Evolutionary conservation across 257 asterid genomes (phyloP).

Genomic region (Penstemon newberryi): DNA sequence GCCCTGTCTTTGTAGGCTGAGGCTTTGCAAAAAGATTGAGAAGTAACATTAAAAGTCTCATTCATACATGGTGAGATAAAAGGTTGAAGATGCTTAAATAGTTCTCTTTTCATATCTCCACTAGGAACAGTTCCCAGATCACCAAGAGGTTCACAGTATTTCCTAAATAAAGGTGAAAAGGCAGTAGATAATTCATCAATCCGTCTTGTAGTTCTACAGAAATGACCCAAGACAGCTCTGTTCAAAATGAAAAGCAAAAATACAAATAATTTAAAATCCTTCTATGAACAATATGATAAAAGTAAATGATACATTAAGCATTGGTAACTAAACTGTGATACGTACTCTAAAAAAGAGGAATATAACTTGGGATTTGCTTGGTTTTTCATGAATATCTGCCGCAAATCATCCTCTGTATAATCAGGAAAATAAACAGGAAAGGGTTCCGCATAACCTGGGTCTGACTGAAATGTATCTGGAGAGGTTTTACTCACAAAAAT

Average conservation of each 20-base stretch:
- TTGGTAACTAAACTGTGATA: constrained; percentile 18
- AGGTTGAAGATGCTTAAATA: constrained; percentile 67
- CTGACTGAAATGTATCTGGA: constrained; percentile 66
- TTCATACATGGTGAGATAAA: constrained; percentile 57
- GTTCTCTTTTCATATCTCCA: constrained; percentile 62
- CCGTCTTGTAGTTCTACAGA: constrained; percentile 77
- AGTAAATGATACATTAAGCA: constrained; percentile 5
- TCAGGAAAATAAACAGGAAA: constrained; percentile 79
- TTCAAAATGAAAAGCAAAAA: constrained; percentile 31
- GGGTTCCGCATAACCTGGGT: constrained; percentile 77
- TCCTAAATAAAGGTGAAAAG: constrained; percentile 68
- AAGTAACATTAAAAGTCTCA: constrained; percentile 53
- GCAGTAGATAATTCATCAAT: constrained; percentile 75
- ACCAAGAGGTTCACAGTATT: constrained; percentile 82
- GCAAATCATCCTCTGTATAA: constrained; percentile 77
- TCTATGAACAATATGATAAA: constrained; percentile 6
- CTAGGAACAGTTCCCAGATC: constrained; percentile 51
- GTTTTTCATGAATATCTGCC: constrained; percentile 62
- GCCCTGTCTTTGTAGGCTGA: constrained; percentile 40
- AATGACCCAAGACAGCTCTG: constrained; percentile 81
- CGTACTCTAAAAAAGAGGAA: constrained; percentile 89
- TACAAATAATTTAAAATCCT: constrained; percentile 10
- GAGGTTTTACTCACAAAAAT: constrained; percentile 75
- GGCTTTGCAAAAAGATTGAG: constrained; percentile 44
- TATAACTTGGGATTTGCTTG: constrained; percentile 64